Base-by-base conservation (phyloP, 2,329 filamentous ascomycete species). In the Daldinia sp. region DNA sequence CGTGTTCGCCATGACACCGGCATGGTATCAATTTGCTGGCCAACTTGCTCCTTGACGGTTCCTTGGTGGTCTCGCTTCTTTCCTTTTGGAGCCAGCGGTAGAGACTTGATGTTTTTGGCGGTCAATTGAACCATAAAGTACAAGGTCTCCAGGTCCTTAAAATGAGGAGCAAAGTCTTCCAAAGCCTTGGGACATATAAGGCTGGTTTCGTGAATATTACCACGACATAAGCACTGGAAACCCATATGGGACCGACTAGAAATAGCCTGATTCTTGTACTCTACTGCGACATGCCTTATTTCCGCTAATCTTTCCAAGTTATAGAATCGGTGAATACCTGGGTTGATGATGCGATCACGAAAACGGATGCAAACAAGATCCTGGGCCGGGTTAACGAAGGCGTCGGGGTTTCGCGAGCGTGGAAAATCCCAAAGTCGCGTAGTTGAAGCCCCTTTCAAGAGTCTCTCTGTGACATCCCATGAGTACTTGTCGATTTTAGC, bases 41-140 rank as follows among this genome's bases (percentile, higher is more conserved):
- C 3, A 33, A 7, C 23, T 13, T 57, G 18, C 12, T 26, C 10
- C 42, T 44, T 54, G 6, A 44, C 3, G 2, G 26, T 18, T 28
- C 57, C 57, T 4, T 39, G 13, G 2, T 12, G 9, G 28, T 42
- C 18, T 46, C 37, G 35, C 35, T 56, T 55, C 48, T 48, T 56
- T 15, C 20, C 26, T 23, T 4, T 23, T 20, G 6, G 26, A 10
- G n/a, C n/a, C 1, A 33, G 51, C 9, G 35, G n/a, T 1, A 6
- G 51, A 15, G 51, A 9, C 13, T 13, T 54, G 51, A 54, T 55
- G 10, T 48, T 26, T 9, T 33, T 37, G 4, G 7, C 7, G 2
- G 3, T 60, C 3, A 73, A 10, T 33, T 71, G 68, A 10, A 74
- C 30, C 6, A 80, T 65, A 46, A 81, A 58, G 64, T 78, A 80